Evolutionary conservation across 306 rosid genomes (phyloP), one percentile per base, ranked within the genome.

Genomic region (Trichosanthes truncata): DNA sequence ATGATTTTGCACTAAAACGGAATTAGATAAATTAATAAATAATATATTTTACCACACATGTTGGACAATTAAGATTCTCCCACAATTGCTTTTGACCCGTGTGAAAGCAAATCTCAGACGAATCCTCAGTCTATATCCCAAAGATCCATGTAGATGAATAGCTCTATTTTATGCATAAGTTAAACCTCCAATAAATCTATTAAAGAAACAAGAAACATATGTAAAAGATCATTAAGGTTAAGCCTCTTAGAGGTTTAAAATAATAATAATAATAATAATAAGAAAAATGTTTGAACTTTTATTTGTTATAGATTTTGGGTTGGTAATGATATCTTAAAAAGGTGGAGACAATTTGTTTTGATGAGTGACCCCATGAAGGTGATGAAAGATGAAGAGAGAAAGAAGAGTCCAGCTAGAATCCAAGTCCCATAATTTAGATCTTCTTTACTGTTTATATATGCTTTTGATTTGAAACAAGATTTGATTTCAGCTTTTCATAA

Each of bases 331-430:
- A 84, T 74, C 80, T 71, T 81, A 61, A 81, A 85, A 94, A 92
- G 90, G 91, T 81, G 80, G 29, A 80, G 86, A 74, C 88, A 88
- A 78, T 83, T 53, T 80, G 86, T 82, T 83, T 83, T 82, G 89
- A 83, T 49, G 67, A 82, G 51, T 88, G 88, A 59, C 84, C 80
- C 87, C 84, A 51, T 51, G 7, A 15, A 81, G 85, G 49, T 51
- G 62, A 80, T 80, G 75, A 81, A 80, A 18, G 2, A n/a, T n/a
- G n/a, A n/a, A n/a, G n/a, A n/a, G n/a, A n/a, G 6, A 90, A 87
- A 88, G 88, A 80, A 84, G 85, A 84, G 80, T 84, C 89, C 97
- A 92, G 96, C 90, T 90, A 88, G 87, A 86, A 78, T 73, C 78
- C 78, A 73, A 73, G 25, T 73, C 40, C 41, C 78, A 73, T 73